Base-by-base conservation (phyloP, 108 stramenopile genomes). In the Cylindrotheca fusiformis region DNA sequence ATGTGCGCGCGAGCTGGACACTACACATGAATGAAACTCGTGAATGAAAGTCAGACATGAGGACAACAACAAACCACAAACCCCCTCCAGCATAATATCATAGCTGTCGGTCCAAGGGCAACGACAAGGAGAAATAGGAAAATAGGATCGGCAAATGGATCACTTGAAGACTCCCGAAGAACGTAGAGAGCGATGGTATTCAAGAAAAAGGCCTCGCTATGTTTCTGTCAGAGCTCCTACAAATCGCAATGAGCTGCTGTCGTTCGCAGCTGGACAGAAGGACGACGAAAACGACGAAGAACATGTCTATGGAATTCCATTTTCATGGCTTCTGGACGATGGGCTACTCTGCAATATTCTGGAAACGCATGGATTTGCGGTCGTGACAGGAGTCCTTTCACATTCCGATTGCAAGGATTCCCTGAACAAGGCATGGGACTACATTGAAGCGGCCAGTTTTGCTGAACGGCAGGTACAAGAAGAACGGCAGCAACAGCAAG, bases 301-400 rank as follows among this genome's bases (percentile, higher is more conserved):
- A 10, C 36, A 41, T 41, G 14, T 41, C 14, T 41, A 41, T 14
- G 36, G 36, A 6, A 41, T 41, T 41, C 36, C 36, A 41, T 41
- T 6, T 41, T 41, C 36, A 41, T 41, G 6, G 6, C 36, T 41
- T 41, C 6, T 10, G 10, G 14, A 41, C 6, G 36, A 41, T 14
- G 10, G 14, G 14, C 6, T 14, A 10, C 20, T 50, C 32, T n/a
- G 30, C 4, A 10, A 67, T 18, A 23, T 47, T 69, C 52, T 69
- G 1, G 36, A 62, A 14, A 28, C 60, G 19, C 20, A 72, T 52
- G 71, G 71, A 58, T 72, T 72, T 60, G 71, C 57, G 19, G 64
- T 72, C 2, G 29, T 72, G 3, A 26, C 41, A 25, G 64, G 55
- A 24, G 71, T 65, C 12, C n/a, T 72, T n/a, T 47, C 27, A 0